These are phyloP conservation scores for Lasiosphaeriaceae sp. DNA, from an alignment of 495 filamentous ascomycete genomes.

Conservation along the genomic window DNA sequence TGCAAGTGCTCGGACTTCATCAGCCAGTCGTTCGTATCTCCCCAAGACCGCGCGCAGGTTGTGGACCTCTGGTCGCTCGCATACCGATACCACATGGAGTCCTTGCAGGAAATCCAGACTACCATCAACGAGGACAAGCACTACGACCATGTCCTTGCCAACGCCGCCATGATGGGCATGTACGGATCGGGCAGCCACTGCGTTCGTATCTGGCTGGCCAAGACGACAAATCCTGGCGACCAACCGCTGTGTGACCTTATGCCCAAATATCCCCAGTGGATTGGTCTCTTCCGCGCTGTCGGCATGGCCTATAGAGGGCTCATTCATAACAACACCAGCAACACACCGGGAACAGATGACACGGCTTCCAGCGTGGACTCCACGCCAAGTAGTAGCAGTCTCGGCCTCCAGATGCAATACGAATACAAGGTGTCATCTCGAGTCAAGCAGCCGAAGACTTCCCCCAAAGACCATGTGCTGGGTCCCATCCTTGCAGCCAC, in stretches of 20 bases:
- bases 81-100: conserved; percentile 32
- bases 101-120: conserved; percentile 29
- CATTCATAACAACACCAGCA: conserved; percentile 20
- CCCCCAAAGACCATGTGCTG: conserved; percentile 3
- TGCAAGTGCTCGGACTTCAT: conserved; percentile 40
- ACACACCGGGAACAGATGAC: neutral
- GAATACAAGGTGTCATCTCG: conserved; percentile 9
- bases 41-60: conserved; percentile 22
- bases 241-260: conserved; percentile 16
- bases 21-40: conserved; percentile 13
- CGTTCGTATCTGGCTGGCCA: conserved; percentile 33
- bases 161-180: conserved; percentile 44
- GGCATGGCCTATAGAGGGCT: conserved; percentile 36
- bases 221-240: conserved; percentile 22
- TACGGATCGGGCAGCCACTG: conserved; percentile 40
- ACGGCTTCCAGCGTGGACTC: neutral
- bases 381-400: neutral
- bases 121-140: conserved; percentile 23
- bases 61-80: conserved; percentile 28
- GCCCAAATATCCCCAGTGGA: conserved; percentile 40
- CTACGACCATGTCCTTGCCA: conserved; percentile 38
- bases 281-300: conserved; percentile 37
- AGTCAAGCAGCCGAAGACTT: neutral
- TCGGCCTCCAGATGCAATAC: neutral
- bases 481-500: conserved; percentile 19